Percentiles rank a stretch among this genome's conserved stretches.
Evolutionary conservation across 306 rosid genomes (phyloP).

Genomic region (Amphicarpaea edgeworthii): DNA sequence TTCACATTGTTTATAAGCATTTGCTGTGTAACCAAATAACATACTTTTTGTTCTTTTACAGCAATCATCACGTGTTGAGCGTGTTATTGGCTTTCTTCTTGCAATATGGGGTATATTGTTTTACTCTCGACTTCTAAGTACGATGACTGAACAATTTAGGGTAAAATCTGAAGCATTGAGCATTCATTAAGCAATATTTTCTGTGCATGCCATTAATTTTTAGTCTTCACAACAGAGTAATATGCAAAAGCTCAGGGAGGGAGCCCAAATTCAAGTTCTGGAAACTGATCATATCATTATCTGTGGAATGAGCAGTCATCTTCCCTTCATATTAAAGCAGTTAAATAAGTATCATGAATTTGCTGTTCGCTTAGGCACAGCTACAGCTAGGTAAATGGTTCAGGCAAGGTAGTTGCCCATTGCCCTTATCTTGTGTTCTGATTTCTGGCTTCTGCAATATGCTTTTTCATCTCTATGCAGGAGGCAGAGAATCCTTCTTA

Average conservation of each 20-base stretch:
- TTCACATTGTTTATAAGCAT: constrained; percentile 36
- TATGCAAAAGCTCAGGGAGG: constrained; percentile 94
- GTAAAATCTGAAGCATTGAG: constrained; percentile 57
- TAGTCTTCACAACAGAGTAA: constrained; percentile 67
- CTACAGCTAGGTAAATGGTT: constrained; percentile 83
- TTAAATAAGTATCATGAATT: constrained; percentile 82
- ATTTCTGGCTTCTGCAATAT: constrained; percentile 48
- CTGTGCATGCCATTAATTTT: constrained; percentile 45
- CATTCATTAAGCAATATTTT: constrained; percentile 34
- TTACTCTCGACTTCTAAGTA: constrained; percentile 89
- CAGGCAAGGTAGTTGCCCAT: constrained; percentile 39
- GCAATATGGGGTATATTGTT: constrained; percentile 98
- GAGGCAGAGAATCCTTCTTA: constrained; percentile 93
- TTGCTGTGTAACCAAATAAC: constrained; percentile 32
- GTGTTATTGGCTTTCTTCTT: constrained; percentile 88
- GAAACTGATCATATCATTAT: constrained; percentile 95
- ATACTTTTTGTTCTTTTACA: constrained; percentile 50
- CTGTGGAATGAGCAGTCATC: constrained; percentile 91
- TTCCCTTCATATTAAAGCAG: constrained; percentile 88
- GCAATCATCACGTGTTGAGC: constrained; percentile 92
- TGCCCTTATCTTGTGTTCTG: constrained; percentile 47
- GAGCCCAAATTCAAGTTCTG: constrained; percentile 93
- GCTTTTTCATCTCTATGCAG: constrained; percentile 54
- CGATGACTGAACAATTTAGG: constrained; percentile 97
- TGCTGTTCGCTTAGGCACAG: constrained; percentile 95